Evolutionary conservation across 2,329 filamentous ascomycete species (phyloP).

Genomic region (Diaporthe sp.): DNA sequence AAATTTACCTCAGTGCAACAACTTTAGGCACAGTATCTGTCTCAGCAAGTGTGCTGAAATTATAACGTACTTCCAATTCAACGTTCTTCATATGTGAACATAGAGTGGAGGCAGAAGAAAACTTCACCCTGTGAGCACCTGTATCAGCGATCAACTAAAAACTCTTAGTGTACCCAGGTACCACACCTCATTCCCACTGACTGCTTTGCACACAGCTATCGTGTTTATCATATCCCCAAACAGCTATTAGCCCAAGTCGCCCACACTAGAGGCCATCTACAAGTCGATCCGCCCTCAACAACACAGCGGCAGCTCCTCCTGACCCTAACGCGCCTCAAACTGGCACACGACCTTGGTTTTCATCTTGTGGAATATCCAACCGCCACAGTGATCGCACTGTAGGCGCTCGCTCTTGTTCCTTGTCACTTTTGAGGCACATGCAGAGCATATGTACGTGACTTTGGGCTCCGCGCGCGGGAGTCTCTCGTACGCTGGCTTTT

Average conservation of each 20-base stretch:
- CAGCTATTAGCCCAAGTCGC: rapidly evolving
- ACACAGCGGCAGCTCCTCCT: not conserved
- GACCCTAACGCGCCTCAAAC: not conserved
- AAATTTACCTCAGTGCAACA: not conserved
- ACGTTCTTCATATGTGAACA: not conserved
- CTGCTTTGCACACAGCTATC: too few species aligned
- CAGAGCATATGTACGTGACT: constrained; percentile 1
- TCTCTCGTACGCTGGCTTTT: not conserved
- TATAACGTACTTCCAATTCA: not conserved
- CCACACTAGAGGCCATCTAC: not conserved
- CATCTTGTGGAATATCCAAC: not conserved
- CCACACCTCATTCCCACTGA: too few species aligned
- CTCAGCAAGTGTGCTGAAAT: not conserved
- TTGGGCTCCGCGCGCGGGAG: not conserved
- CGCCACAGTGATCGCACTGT: constrained; percentile 3
- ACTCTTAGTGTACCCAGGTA: not conserved
- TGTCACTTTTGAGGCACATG: not conserved
- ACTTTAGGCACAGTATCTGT: not conserved
- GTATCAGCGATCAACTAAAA: not conserved
- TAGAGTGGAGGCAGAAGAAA: too few species aligned
- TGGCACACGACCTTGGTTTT: not conserved
- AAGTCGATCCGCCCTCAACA: too few species aligned
- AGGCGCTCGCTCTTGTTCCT: not conserved
- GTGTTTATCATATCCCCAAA: not conserved
- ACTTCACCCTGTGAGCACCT: not conserved